Evolutionary conservation across 331 rosid species (phyloP), one percentile per base, ranked within the genome.

Genomic region (Rhamnella rubrinervis): DNA sequence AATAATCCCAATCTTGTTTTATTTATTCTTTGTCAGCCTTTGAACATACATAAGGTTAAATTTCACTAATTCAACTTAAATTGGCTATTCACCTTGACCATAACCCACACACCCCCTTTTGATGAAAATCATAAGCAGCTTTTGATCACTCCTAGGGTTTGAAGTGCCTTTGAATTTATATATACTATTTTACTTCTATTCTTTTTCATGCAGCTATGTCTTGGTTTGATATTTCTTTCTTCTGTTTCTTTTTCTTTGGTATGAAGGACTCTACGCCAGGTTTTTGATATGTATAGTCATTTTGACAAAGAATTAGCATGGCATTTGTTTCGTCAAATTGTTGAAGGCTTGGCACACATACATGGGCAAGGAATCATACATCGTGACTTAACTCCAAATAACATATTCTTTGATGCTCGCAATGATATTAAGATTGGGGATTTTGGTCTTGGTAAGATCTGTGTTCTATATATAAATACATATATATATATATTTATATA

Each of bases 291-390:
- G 13, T 93, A 87, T 72, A 77, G 69, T 78, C 89, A 83, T 61
- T 91, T 87, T 75, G 89, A 91, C 85, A 85, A 93, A 87, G 95
- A 84, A 75, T 52, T 51, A 13, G 96, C 95, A 56, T 90, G 98
- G 97, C 97, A 91, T 84, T 71, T 80, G 61, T 85, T 87, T 79
- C 97, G 96, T 72, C 98, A 93, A 88, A 93, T 91, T 75, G 97
- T 93, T 79, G 98, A 93, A 81, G 98, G 98, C 71, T 82, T 93
- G 88, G 96, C 75, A 67, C 98, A 93, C 86, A 93, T 93, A 82
- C 98, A 93, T 55, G 95, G 91, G 61, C 97, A 93, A 69, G 98
- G 98, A 82, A 93, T 93, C 80, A 91, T 93, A 68, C 98, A 93
- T 77, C 95, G 98, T 64, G 98, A 93, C 80, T 85, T 93, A 71